A percentile compares a stretch with the other conserved stretches of the same genome.
phyloP scores from a whole-genome alignment of 2,329 filamentous ascomycete species.

The Polychaeton citri region DNA sequence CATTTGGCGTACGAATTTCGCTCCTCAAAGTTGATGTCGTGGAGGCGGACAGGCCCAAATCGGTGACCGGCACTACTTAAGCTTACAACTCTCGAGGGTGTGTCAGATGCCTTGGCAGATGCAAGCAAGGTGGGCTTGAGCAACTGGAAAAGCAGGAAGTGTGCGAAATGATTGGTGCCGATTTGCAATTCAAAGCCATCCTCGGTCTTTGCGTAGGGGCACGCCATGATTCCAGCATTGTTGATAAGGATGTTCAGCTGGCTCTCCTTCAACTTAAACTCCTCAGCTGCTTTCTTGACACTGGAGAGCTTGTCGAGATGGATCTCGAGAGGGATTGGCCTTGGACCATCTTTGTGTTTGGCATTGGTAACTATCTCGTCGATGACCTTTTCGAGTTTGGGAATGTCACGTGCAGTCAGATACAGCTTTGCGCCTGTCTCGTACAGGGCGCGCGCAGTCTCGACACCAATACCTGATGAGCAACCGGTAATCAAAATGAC shows the following conservation, averaged over 20 bases:
- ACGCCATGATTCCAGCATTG: slow-evolving; percentile 34
- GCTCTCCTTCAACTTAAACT: slow-evolving; percentile 20
- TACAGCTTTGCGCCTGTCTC: slow-evolving; percentile 31
- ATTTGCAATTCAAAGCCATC: slow-evolving; percentile 41
- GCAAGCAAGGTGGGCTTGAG: slow-evolving; percentile 32
- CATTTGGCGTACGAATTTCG: slow-evolving; percentile 5
- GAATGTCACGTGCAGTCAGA: slow-evolving; percentile 27
- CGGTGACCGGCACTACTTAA: slow-evolving; percentile 34
- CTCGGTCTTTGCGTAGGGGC: slow-evolving; percentile 22
- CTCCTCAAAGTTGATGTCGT: slow-evolving; percentile 17
- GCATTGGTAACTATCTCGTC: slow-evolving; percentile 18
- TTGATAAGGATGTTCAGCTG: slow-evolving; percentile 26
- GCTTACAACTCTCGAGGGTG: slow-evolving; percentile 34
- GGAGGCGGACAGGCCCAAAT: slow-evolving; percentile 10
- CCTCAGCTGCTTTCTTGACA: slow-evolving; percentile 18
- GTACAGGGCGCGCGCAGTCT: slow-evolving; percentile 30
- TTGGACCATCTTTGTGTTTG: slow-evolving; percentile 16
- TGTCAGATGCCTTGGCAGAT: slow-evolving; percentile 23
- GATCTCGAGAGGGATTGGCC: slow-evolving; percentile 24
- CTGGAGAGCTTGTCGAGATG: slow-evolving; percentile 19
- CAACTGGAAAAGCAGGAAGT: slow-evolving; percentile 42
- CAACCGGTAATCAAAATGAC: slow-evolving; percentile 32
- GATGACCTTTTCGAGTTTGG: slow-evolving; percentile 23
- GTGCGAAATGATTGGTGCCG: slow-evolving; percentile 40
- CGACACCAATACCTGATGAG: slow-evolving; percentile 28